Conservation (phyloP, 345 rosid species). For the Capsella bursapastoris region DNA sequence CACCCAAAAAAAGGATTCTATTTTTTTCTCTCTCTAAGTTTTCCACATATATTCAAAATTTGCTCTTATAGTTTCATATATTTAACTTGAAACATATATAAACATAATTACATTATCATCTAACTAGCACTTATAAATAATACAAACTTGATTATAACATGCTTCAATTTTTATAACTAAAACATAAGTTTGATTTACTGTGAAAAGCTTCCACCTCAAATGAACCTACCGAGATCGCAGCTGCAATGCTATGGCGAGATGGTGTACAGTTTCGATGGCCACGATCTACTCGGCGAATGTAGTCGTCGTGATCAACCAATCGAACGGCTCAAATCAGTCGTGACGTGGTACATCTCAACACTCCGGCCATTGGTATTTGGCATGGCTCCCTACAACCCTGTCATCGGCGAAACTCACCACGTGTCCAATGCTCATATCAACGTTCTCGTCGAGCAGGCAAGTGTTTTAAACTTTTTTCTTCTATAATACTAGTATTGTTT, state of each 20-base stretch:
- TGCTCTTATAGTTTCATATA: no score
- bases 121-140: no score
- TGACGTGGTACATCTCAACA: constrained; percentile 74
- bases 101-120: no score
- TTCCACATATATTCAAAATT: not conserved
- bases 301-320: constrained; percentile 49
- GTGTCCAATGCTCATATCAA: constrained; percentile 68
- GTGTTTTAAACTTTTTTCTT: not conserved
- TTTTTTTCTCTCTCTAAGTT: no score
- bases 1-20: no score
- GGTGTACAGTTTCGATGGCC: constrained; percentile 52
- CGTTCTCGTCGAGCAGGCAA: constrained; percentile 77
- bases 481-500: not conserved
- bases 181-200: not conserved
- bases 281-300: constrained; percentile 57
- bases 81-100: no score
- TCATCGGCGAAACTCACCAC: constrained; percentile 95
- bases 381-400: constrained; percentile 76
- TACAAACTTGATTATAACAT: constrained; percentile 36
- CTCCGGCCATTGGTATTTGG: constrained; percentile 67
- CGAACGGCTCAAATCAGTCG: constrained; percentile 60
- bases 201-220: constrained; percentile 62
- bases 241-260: constrained; percentile 80
- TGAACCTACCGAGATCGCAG: constrained; percentile 86
- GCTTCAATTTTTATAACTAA: not conserved